These are phyloP conservation scores for Colletotrichum sp. DNA, from an alignment of 2,329 filamentous ascomycete genomes.

Conservation along the genomic window DNA sequence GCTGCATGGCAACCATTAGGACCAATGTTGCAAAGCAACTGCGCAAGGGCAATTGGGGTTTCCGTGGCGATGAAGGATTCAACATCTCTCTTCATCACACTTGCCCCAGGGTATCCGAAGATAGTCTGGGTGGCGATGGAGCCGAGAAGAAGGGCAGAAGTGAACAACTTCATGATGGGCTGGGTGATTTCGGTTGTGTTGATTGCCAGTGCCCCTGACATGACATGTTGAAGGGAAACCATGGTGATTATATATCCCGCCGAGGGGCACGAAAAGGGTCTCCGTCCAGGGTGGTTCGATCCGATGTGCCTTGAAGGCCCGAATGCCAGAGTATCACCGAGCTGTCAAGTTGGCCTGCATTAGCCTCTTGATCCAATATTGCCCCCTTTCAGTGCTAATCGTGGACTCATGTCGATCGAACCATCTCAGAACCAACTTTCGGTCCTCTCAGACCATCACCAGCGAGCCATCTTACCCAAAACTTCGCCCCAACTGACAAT, in stretches of 20 bases:
- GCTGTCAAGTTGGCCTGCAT: constrained; percentile 14
- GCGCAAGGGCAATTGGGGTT: constrained; percentile 53
- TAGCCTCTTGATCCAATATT: not conserved
- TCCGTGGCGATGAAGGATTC: constrained; percentile 59
- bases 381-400: not conserved
- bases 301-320: constrained; percentile 19
- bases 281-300: not conserved
- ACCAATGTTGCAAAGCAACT: constrained; percentile 66
- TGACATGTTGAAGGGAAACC: constrained; percentile 15
- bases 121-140: constrained; percentile 56
- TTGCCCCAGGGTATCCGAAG: constrained; percentile 50
- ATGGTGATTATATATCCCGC: constrained; percentile 16
- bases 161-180: constrained; percentile 56
- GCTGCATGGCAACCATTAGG: constrained; percentile 53
- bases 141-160: constrained; percentile 56
- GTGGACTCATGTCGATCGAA: constrained; percentile 1
- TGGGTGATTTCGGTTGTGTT: constrained; percentile 26
- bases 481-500: not conserved
- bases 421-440: not conserved
- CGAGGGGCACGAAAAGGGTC: not conserved
- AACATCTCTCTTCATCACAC: constrained; percentile 51
- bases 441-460: not conserved
- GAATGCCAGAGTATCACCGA: constrained; percentile 19
- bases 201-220: constrained; percentile 5
- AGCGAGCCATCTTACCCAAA: not conserved